A percentile compares a stretch with the other conserved stretches of the same genome.
Evolutionary conservation across 1,139 yeast genomes (phyloP).

Genomic region (Yamadazyma conglobata): DNA sequence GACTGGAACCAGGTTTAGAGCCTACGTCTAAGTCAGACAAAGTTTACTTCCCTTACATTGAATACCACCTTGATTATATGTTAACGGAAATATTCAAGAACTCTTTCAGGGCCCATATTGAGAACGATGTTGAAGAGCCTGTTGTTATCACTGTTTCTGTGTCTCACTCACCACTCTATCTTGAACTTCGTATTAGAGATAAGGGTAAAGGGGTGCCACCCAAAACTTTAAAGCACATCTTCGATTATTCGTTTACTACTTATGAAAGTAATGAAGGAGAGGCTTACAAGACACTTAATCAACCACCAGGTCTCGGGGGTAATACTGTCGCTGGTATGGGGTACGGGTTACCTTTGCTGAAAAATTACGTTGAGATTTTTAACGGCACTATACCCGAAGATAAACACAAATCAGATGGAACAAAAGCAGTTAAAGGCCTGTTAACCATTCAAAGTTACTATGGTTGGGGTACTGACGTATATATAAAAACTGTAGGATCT

Average conservation of each 20-base stretch:
- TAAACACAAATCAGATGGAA: constrained; percentile 6
- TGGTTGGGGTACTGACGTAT: constrained; percentile 73
- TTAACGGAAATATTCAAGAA: constrained; percentile 85
- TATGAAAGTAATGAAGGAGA: constrained; percentile 62
- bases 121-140: constrained; percentile 56
- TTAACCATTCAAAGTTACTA: constrained; percentile 73
- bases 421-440: constrained; percentile 47
- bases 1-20: constrained; percentile 23
- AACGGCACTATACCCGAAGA: constrained; percentile 28
- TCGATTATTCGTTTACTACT: constrained; percentile 84
- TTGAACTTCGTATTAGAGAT: constrained; percentile 76
- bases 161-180: constrained; percentile 35
- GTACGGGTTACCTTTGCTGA: constrained; percentile 85
- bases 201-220: constrained; percentile 86
- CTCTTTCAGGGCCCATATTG: constrained; percentile 82
- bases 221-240: constrained; percentile 58
- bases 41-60: constrained; percentile 67
- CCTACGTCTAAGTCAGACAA: constrained; percentile 18
- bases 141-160: constrained; percentile 66
- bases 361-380: constrained; percentile 46
- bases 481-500: constrained; percentile 27
- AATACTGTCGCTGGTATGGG: constrained; percentile 94
- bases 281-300: constrained; percentile 55
- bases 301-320: constrained; percentile 69
- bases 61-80: constrained; percentile 82